Evolutionary conservation across 192 early-diverging fungal genomes (phyloP), one percentile per base, ranked within the genome.

Genomic region (Lobosporangium transversale): DNA sequence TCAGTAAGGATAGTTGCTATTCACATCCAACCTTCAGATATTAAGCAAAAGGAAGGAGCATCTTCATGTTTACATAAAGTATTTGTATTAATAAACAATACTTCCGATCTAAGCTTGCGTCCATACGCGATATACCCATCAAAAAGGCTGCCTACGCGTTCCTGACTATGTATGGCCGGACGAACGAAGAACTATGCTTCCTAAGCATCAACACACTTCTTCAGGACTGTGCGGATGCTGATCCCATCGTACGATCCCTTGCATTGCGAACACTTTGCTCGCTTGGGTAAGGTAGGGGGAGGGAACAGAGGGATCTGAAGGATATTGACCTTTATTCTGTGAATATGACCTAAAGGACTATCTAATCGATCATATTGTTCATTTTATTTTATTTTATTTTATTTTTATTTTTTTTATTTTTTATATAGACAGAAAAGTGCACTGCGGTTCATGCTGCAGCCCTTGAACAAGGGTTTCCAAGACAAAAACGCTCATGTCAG

Each of bases 401-500:
- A 15, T 17, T 26, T n/a, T 33, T 29, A 17, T 0, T 27, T n/a
- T 53, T 43, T 62, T 48, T 14, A 24, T 5, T 6, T 50, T 2
- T n/a, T n/a, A 42, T 37, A 9, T 20, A 76, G 73, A 14, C 73
- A 62, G 40, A 20, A 36, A 40, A 76, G 63, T 48, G 57, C 67
- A 10, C 21, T 82, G 26, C 60, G 58, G 23, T 82, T 76, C 40
- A 73, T 82, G 75, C 20, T 82, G 5, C 66, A 78, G 37, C 71
- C 80, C 0, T 31, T 79, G 31, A 67, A 31, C 24, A 64, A 54
- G 18, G 74, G 66, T 3, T 70, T 82, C 18, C 56, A 58, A 15
- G 80, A 82, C 50, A 62, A 71, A 53, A 82, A 73, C 29, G 63
- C 80, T 11, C 58, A 82, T 69, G 80, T 82, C 4, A 53, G 80